phyloP scores from a whole-genome alignment of 2,329 filamentous ascomycete species.

The Teratosphaeria zuluensis region DNA sequence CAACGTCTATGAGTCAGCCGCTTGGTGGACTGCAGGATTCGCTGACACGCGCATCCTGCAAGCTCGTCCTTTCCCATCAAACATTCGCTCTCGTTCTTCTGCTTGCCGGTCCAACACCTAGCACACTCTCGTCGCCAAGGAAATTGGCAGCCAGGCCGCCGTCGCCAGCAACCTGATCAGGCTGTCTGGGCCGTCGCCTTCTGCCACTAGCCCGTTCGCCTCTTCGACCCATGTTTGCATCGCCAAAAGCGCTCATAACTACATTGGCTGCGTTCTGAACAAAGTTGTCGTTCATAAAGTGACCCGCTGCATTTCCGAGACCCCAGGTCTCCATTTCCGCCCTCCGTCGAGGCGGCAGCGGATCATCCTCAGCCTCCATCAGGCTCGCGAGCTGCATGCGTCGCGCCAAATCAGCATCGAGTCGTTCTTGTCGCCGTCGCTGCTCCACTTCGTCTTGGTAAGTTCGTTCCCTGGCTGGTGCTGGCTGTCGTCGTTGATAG shows the following conservation, averaged over 20 bases:
- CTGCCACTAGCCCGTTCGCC: slow-evolving; percentile 23
- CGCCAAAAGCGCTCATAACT: slow-evolving; percentile 24
- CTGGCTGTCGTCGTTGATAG: slow-evolving; percentile 24
- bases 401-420: slow-evolving; percentile 42
- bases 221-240: slow-evolving; percentile 21
- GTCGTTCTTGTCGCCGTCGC: slow-evolving; percentile 35
- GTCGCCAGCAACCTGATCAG: slow-evolving; percentile 9
- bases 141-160: slow-evolving; percentile 23
- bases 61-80: background rate
- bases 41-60: background rate
- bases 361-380: slow-evolving; percentile 19
- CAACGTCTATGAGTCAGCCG: background rate
- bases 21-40: background rate
- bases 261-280: slow-evolving; percentile 25
- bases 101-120: slow-evolving; percentile 10
- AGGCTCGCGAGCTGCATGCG: slow-evolving; percentile 39
- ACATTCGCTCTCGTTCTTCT: background rate
- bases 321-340: slow-evolving; percentile 21
- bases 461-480: slow-evolving; percentile 20
- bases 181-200: slow-evolving; percentile 12
- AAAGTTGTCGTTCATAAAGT: slow-evolving; percentile 55
- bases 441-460: slow-evolving; percentile 30
- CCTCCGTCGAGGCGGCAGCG: slow-evolving; percentile 27
- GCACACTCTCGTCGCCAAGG: slow-evolving; percentile 25
- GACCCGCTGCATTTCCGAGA: slow-evolving; percentile 43